A percentile compares a stretch with the other conserved stretches of the same genome.
These are phyloP conservation scores for Paraleonurus japonicus DNA, from an alignment of 257 asterid species.

Conservation along the genomic window DNA sequence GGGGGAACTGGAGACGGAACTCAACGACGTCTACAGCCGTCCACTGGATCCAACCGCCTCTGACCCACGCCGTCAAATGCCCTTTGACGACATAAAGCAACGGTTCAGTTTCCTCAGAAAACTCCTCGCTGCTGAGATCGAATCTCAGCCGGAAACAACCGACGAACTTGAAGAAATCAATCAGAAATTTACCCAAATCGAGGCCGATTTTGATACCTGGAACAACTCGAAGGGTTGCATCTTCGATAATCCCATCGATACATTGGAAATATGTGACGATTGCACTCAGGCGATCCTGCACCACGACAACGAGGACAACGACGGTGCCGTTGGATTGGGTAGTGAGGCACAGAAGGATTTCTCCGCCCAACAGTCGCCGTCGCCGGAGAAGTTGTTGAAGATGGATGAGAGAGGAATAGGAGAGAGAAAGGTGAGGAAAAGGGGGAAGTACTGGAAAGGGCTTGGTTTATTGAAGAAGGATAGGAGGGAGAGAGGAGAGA, in stretches of 20 bases:
- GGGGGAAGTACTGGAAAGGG: slow-evolving; percentile 5
- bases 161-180: slow-evolving; percentile 24
- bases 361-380: neutral
- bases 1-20: slow-evolving; percentile 52
- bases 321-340: slow-evolving; percentile 8
- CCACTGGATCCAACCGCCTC: slow-evolving; percentile 21
- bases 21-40: slow-evolving; percentile 32
- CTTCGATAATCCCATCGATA: slow-evolving; percentile 7
- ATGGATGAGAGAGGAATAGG: neutral
- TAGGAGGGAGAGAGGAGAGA: neutral
- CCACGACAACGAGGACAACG: neutral
- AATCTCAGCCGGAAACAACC: slow-evolving; percentile 23
- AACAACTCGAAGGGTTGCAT: neutral
- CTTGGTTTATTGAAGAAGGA: neutral
- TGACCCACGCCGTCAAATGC: slow-evolving; percentile 10
- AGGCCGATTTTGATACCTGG: slow-evolving; percentile 25
- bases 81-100: slow-evolving; percentile 32
- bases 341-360: neutral
- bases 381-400: neutral
- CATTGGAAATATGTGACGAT: slow-evolving; percentile 35
- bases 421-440: slow-evolving; percentile 19
- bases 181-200: slow-evolving; percentile 17
- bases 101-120: slow-evolving; percentile 36
- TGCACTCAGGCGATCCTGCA: slow-evolving; percentile 33
- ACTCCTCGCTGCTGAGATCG: slow-evolving; percentile 34